A percentile compares a stretch with the other conserved stretches of the same genome.
Conservation (phyloP, 2,329 filamentous ascomycete genomes). For the Lecanicillium sp. region DNA sequence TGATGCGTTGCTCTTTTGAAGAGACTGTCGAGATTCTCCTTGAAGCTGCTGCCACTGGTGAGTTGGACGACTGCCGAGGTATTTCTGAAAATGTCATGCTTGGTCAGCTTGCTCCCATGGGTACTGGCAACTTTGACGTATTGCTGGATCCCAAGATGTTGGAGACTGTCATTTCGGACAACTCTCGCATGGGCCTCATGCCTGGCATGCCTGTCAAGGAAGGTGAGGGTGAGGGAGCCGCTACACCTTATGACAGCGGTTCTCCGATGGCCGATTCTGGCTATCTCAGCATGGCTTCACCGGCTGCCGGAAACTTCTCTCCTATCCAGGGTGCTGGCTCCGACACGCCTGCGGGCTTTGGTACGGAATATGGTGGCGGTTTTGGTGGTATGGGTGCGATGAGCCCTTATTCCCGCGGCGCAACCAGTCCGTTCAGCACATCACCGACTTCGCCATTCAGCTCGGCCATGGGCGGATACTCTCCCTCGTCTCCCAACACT, state of each 20-base stretch:
- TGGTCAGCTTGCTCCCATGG: conserved; percentile 92
- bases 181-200: conserved; percentile 76
- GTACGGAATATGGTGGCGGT: conserved; percentile 47
- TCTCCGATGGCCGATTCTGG: conserved; percentile 70
- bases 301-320: conserved; percentile 60
- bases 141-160: conserved; percentile 92
- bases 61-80: conserved; percentile 94
- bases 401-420: conserved; percentile 57
- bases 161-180: conserved; percentile 88
- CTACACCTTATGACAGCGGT: conserved; percentile 88
- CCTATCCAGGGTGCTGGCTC: conserved; percentile 71
- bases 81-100: conserved; percentile 99
- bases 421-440: conserved; percentile 68
- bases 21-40: conserved; percentile 98
- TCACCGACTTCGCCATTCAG: conserved; percentile 59
- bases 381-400: conserved; percentile 40
- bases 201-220: conserved; percentile 71
- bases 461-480: conserved; percentile 53
- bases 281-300: conserved; percentile 54
- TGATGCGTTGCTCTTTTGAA: conserved; percentile 99
- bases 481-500: conserved; percentile 66
- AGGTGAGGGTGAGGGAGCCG: conserved; percentile 68
- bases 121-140: conserved; percentile 92
- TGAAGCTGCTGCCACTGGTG: conserved; percentile 87
- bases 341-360: conserved; percentile 59